phyloP scores from a whole-genome alignment of 306 rosid species.

The Trifolium subterraneum region DNA sequence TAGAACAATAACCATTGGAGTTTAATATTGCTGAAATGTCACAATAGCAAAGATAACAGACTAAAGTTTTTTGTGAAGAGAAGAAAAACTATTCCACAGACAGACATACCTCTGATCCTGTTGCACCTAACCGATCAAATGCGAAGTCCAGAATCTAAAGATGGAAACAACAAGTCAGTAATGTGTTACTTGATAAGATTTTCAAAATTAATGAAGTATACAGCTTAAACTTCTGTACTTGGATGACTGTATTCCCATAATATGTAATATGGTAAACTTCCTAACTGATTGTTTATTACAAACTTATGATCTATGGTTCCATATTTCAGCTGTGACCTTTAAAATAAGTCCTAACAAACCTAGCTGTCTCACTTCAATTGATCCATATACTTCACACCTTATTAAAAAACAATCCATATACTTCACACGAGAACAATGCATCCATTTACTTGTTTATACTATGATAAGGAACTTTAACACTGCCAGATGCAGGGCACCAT shows the following conservation, averaged over 20 bases:
- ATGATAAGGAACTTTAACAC: slow-evolving; percentile 28
- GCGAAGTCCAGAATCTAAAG: slow-evolving; percentile 88
- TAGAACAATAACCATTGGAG: background rate
- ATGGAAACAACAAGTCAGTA: slow-evolving; percentile 47
- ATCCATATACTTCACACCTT: background rate
- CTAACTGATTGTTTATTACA: slow-evolving; percentile 23
- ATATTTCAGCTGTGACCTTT: slow-evolving; percentile 12
- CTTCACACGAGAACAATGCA: background rate
- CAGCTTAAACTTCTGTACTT: background rate
- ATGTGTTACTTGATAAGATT: slow-evolving; percentile 39
- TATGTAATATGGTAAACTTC: slow-evolving; percentile 17
- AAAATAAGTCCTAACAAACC: slow-evolving; percentile 32
- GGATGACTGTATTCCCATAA: slow-evolving; percentile 36
- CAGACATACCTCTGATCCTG: slow-evolving; percentile 67
- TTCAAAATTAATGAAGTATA: slow-evolving; percentile 25
- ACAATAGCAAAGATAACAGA: slow-evolving; percentile 15
- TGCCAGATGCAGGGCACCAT: slow-evolving; percentile 29
- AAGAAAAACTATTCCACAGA: background rate
- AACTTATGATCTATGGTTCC: slow-evolving; percentile 23
- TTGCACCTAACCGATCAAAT: slow-evolving; percentile 92
- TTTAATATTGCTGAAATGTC: slow-evolving; percentile 14
- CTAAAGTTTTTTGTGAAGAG: slow-evolving; percentile 15
- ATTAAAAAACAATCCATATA: background rate
- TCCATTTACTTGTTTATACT: slow-evolving; percentile 15
- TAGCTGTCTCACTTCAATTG: slow-evolving; percentile 9